phyloP scores from a whole-genome alignment of 73 alveolate species.

The Uronychia setigera region DNA sequence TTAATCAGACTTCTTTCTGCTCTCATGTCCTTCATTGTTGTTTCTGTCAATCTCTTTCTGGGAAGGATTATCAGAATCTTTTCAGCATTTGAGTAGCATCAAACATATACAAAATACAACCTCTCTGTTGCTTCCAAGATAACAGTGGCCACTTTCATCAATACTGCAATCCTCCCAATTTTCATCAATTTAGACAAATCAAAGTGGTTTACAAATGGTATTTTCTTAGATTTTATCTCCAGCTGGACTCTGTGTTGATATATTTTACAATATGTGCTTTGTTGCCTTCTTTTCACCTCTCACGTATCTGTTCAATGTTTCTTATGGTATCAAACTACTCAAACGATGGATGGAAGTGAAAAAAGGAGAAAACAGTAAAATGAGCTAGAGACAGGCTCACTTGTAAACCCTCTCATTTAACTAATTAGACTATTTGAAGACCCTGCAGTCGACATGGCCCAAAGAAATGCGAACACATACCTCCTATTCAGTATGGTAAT shows the following conservation, averaged over 20 bases:
- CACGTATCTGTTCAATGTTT: slow-evolving; percentile 42
- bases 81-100: slow-evolving; percentile 56
- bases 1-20: slow-evolving; percentile 33
- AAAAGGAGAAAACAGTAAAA: slow-evolving; percentile 29
- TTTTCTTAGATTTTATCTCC: not conserved
- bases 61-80: slow-evolving; percentile 40
- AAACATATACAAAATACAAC: slow-evolving; percentile 69
- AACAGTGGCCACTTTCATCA: slow-evolving; percentile 66
- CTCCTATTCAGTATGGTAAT: slow-evolving; percentile 41
- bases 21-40: slow-evolving; percentile 57
- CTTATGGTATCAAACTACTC: slow-evolving; percentile 17
- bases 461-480: slow-evolving; percentile 37
- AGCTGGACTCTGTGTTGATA: slow-evolving; percentile 50
- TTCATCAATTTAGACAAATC: slow-evolving; percentile 25
- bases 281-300: slow-evolving; percentile 55
- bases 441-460: slow-evolving; percentile 66
- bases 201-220: slow-evolving; percentile 49
- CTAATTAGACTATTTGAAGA: slow-evolving; percentile 51
- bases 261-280: slow-evolving; percentile 25
- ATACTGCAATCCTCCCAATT: slow-evolving; percentile 70
- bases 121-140: slow-evolving; percentile 70
- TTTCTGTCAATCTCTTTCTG: slow-evolving; percentile 47
- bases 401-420: not conserved
- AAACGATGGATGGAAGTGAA: slow-evolving; percentile 32
- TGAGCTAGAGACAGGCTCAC: slow-evolving; percentile 40